Base-by-base conservation (phyloP, 805 yeast species). In the Myxozyma geophila region DNA sequence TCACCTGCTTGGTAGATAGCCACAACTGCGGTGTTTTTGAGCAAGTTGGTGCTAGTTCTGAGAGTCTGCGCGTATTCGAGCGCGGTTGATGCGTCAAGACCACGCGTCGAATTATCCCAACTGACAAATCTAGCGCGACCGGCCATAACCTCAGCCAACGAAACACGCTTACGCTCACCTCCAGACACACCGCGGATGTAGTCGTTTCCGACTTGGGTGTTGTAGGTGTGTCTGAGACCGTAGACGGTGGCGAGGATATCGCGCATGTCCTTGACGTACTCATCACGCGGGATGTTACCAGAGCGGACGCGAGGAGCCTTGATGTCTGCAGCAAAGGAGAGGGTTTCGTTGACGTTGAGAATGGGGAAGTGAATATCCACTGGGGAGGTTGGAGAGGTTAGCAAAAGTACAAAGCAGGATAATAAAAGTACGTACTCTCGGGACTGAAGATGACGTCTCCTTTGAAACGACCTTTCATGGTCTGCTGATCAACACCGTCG, bases 41-140 rank as follows among this genome's bases (percentile, higher is more conserved):
- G 71, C 43, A 85, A 74, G 12, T 67, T 71, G 17, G 88, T 85
- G 2, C 85, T 79, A 0, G 85, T 79, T 70, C 83, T 85, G 68
- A 86, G 77, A 28, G 87, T 85, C 66, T 81, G 77, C 61, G 83
- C 79, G 71, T 85, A 86, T 71, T 86, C 89, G 70, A 84, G 77
- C 40, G 90, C 90, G 53, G 88, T 85, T 35, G 89, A 88, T 7
- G 89, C 79, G 76, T 86, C 90, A 68, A 86, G 81, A 72, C 90
- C 90, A 77, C 90, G 82, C 19, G 89, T 86, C n/a, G 89, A 82
- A 70, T 86, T 86, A 79, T 86, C 87, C 87, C 87, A 84, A 73
- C 84, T 81, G 70, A 83, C 85, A 49, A 84, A 54, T 41, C 75
- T 70, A 28, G 84, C 80, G 50, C 82, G 79, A 56, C 77, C 73